Percentiles rank a stretch among this genome's conserved stretches.
Evolutionary conservation across 1,284 basidiomycete species (phyloP).

Genomic region (Somion occarium): DNA sequence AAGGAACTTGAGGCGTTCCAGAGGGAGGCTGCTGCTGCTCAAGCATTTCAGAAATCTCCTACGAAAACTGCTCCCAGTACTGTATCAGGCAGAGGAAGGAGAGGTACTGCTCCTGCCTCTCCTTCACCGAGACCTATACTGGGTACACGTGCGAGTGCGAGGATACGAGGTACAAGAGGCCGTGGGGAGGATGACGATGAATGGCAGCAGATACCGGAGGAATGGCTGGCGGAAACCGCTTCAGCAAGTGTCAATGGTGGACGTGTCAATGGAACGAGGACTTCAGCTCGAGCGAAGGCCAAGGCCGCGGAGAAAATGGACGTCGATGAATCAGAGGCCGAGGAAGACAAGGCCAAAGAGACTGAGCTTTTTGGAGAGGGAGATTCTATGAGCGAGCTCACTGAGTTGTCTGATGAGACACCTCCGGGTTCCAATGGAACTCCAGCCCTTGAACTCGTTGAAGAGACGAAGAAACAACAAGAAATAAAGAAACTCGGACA

Average conservation of each 20-base stretch:
- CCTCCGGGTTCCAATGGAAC: too few relatives aligned
- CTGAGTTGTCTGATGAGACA: conserved; percentile 52
- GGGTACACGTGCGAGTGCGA: conserved; percentile 63
- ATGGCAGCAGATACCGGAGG: conserved; percentile 76
- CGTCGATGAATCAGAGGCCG: conserved; percentile 6
- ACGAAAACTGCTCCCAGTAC: conserved; percentile 1
- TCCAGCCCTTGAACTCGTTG: not conserved
- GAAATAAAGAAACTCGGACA: not conserved
- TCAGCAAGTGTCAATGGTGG: conserved; percentile 10
- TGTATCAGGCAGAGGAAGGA: not conserved
- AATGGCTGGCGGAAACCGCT: conserved; percentile 52
- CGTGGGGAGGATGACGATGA: conserved; percentile 60
- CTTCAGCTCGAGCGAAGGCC: not conserved
- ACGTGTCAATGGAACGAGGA: not conserved
- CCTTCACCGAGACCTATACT: conserved; percentile 25
- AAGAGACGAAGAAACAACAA: not conserved
- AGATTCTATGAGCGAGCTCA: conserved; percentile 58
- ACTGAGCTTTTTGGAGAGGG: conserved; percentile 1
- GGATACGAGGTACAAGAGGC: conserved; percentile 19
- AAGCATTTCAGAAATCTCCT: conserved; percentile 6
- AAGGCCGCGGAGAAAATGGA: conserved; percentile 15
- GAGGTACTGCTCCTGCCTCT: conserved; percentile 7
- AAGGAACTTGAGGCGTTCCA: conserved; percentile 61
- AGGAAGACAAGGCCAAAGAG: conserved; percentile 19
- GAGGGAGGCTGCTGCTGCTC: conserved; percentile 35